phyloP scores from a whole-genome alignment of 345 rosid species.

The Theobroma cacao region DNA sequence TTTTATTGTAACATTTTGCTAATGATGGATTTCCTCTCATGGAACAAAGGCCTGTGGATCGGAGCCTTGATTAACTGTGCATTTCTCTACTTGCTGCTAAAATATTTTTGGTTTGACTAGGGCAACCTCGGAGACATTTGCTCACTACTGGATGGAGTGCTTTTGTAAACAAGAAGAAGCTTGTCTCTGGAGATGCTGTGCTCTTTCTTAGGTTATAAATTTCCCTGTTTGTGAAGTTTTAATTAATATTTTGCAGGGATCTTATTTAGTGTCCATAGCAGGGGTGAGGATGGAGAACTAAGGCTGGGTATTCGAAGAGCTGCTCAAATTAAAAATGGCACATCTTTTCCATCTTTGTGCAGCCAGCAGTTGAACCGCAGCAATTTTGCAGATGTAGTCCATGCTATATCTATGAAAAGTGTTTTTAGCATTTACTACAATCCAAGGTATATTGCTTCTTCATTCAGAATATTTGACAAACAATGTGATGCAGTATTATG shows the following conservation, averaged over 20 bases:
- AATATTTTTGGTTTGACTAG: constrained; percentile 32
- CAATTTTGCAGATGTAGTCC: constrained; percentile 61
- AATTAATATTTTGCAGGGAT: not conserved
- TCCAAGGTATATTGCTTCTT: constrained; percentile 61
- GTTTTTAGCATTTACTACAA: constrained; percentile 81
- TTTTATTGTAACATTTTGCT: not conserved
- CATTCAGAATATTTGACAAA: not conserved
- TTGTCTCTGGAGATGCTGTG: constrained; percentile 98
- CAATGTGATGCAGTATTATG: not conserved
- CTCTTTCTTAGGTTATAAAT: constrained; percentile 76
- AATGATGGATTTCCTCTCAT: not conserved
- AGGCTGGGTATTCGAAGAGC: constrained; percentile 97
- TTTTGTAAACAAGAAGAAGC: constrained; percentile 96
- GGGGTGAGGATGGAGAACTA: constrained; percentile 93
- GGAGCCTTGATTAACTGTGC: not conserved
- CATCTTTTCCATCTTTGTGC: constrained; percentile 43
- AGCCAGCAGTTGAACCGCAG: constrained; percentile 55
- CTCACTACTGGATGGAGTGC: constrained; percentile 99
- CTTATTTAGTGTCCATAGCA: constrained; percentile 27
- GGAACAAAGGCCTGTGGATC: not conserved
- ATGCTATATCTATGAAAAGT: constrained; percentile 56
- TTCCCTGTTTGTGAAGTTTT: not conserved
- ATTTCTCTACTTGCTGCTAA: not conserved
- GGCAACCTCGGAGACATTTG: constrained; percentile 98
- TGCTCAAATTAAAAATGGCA: constrained; percentile 56